Conservation (phyloP, 2,329 filamentous ascomycete species). For the Corniculantispora saksenae region DNA sequence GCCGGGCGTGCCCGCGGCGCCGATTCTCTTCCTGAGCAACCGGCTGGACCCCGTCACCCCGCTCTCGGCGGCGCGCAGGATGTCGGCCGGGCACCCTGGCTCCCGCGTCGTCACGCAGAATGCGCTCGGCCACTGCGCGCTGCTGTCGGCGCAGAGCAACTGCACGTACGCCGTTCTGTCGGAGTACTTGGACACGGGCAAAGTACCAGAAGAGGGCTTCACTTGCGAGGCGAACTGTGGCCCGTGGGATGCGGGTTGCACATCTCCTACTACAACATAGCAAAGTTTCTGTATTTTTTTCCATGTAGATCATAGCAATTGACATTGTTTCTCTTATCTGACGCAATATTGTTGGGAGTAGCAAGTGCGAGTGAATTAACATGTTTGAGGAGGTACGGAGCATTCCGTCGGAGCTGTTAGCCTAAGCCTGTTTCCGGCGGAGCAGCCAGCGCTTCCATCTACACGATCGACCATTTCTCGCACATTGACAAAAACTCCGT, state of each 20-base stretch:
- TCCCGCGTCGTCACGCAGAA: constrained; percentile 23
- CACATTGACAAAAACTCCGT: no score
- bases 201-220: not conserved
- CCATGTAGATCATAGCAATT: no score
- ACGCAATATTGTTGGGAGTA: no score
- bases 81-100: constrained; percentile 19
- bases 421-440: no score
- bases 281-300: not conserved
- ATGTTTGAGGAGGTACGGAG: no score
- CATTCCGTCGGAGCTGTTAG: no score
- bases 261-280: not conserved
- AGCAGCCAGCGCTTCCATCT: no score
- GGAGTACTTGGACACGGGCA: not conserved
- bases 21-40: constrained; percentile 41
- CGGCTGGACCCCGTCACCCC: constrained; percentile 43
- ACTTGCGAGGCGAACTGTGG: not conserved
- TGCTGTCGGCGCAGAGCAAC: not conserved
- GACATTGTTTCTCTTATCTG: no score
- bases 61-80: constrained; percentile 33
- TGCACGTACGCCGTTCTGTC: not conserved
- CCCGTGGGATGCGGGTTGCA: not conserved
- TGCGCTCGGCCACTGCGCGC: constrained; percentile 19
- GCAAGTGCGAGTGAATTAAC: no score
- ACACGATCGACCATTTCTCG: no score
- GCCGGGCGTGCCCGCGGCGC: constrained; percentile 33